These are phyloP conservation scores for Fusarium veterinarium DNA, from an alignment of 2,329 filamentous ascomycete species.

Conservation along the genomic window DNA sequence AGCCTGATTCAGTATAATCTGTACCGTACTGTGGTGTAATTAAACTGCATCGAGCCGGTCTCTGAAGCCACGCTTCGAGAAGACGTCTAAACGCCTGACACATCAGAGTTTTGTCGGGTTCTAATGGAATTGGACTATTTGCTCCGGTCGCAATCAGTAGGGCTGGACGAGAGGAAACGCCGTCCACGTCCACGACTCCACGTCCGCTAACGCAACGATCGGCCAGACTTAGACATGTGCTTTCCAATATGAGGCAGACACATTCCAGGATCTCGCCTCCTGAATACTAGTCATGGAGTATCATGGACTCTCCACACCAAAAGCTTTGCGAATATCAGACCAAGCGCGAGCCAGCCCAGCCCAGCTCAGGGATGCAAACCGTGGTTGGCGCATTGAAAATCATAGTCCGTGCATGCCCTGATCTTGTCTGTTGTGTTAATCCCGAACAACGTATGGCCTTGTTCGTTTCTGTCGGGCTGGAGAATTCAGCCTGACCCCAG, in stretches of 20 bases:
- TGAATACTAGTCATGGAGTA: conserved; percentile 17
- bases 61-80: conserved; percentile 1
- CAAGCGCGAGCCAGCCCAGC: neutral
- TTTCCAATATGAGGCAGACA: conserved; percentile 2
- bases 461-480: conserved; percentile 9
- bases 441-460: conserved; percentile 18
- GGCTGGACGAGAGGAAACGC: conserved; percentile 1
- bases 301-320: conserved; percentile 14
- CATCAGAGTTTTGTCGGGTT: neutral
- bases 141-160: conserved; percentile 11
- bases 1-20: neutral
- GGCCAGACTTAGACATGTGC: neutral
- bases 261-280: conserved; percentile 16
- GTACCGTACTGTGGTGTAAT: neutral
- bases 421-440: conserved; percentile 14
- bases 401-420: conserved; percentile 37
- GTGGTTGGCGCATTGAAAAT: conserved; percentile 36
- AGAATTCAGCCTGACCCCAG: conserved; percentile 9
- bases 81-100: neutral
- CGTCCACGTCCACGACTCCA: neutral
- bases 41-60: neutral
- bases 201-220: neutral
- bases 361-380: conserved; percentile 1
- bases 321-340: conserved; percentile 8
- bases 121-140: conserved; percentile 16